Percentiles rank a stretch among this genome's conserved stretches.
Evolutionary conservation across 1,139 yeast genomes (phyloP).

Genomic region (Geotrichum reessii): DNA sequence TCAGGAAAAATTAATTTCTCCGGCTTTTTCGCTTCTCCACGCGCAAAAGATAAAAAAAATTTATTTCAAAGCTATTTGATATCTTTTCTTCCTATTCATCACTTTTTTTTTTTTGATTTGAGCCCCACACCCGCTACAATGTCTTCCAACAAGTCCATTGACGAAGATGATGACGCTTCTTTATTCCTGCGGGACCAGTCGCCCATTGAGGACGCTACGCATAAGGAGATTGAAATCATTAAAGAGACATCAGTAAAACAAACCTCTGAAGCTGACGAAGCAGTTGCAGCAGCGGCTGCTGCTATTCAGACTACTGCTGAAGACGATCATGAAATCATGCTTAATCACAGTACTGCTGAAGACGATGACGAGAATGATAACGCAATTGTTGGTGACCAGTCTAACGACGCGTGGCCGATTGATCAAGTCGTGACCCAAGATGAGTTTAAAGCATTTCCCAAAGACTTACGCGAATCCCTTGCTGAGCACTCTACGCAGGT

Average conservation of each 20-base stretch:
- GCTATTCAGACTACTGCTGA: constrained; percentile 7
- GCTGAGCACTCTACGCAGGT: constrained; percentile 11
- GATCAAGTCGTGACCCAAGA: constrained; percentile 7
- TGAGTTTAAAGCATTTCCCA: constrained; percentile 8
- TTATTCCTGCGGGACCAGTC: constrained; percentile 11
- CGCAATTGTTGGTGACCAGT: neutral
- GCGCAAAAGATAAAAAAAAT: neutral
- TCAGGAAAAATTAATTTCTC: constrained; percentile 11
- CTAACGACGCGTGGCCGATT: constrained; percentile 14
- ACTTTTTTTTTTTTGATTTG: neutral
- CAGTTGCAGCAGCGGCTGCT: constrained; percentile 16
- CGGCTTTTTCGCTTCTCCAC: neutral
- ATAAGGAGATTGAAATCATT: neutral
- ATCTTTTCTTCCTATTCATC: neutral
- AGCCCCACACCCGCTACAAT: neutral
- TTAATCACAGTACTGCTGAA: neutral
- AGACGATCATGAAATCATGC: neutral
- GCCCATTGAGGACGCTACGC: neutral
- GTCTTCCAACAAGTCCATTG: constrained; percentile 1
- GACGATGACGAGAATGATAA: neutral
- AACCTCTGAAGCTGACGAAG: constrained; percentile 11
- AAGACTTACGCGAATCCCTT: constrained; percentile 6
- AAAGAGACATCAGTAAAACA: neutral
- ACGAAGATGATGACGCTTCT: constrained; percentile 2
- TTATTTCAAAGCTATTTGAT: neutral